Percentiles rank a stretch among this genome's conserved stretches.
Evolutionary conservation across 2,329 filamentous ascomycete genomes (phyloP).

Genomic region (Aspergillus flavus): DNA sequence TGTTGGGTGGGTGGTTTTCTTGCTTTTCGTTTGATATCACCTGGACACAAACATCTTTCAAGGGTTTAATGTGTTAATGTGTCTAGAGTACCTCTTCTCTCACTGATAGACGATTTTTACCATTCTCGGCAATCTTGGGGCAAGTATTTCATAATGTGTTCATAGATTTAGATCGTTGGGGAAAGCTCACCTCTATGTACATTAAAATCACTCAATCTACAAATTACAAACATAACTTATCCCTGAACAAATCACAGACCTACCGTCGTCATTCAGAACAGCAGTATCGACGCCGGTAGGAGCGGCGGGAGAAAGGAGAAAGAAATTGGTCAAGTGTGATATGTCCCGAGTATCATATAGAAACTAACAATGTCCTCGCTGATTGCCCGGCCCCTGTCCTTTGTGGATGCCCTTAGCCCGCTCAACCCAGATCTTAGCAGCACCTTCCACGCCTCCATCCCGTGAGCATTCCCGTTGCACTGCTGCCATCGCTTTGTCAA

Average conservation of each 20-base stretch:
- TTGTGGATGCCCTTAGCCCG: constrained; percentile 52
- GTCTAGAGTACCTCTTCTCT: not conserved
- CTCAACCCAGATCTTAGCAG: constrained; percentile 55
- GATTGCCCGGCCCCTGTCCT: constrained; percentile 46
- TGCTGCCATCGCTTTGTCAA: constrained; percentile 63
- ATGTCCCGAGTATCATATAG: not conserved
- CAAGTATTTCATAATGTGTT: not conserved
- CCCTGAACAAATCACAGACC: not conserved
- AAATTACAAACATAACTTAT: not conserved
- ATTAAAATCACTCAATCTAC: not conserved
- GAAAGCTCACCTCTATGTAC: not conserved
- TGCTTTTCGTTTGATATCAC: not conserved
- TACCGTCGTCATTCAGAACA: not conserved
- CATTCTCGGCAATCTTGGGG: not conserved
- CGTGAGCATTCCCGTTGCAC: constrained; percentile 57
- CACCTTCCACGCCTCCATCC: constrained; percentile 46
- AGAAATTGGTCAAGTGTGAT: not conserved
- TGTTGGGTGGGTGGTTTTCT: not conserved
- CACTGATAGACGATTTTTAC: not conserved
- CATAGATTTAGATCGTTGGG: not conserved
- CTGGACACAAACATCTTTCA: not conserved
- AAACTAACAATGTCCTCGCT: constrained; percentile 11
- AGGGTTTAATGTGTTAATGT: not conserved
- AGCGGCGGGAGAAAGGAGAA: not conserved
- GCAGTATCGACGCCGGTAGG: not conserved